Evolutionary conservation across 768 basidiomycete genomes (phyloP).

Genomic region (Podaxis mareebaensis): DNA sequence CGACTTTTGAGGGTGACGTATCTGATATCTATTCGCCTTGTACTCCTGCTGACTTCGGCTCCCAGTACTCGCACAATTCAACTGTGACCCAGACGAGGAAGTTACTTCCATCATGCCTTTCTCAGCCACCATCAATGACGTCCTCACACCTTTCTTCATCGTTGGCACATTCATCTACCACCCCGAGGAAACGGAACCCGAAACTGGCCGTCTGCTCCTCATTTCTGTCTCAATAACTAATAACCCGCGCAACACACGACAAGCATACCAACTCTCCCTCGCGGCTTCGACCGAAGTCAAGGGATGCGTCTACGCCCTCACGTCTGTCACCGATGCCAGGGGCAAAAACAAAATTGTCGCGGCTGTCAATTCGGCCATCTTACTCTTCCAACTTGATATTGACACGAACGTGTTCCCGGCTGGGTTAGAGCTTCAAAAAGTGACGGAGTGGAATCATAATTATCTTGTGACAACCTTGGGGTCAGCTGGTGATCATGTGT

Average conservation of each 20-base stretch:
- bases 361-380: slow-evolving; percentile 76
- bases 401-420: slow-evolving; percentile 30
- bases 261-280: slow-evolving; percentile 33
- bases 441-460: slow-evolving; percentile 77
- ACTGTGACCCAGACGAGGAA: slow-evolving; percentile 57
- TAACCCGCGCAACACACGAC: slow-evolving; percentile 24
- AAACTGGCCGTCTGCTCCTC: slow-evolving; percentile 61
- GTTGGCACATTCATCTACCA: slow-evolving; percentile 47
- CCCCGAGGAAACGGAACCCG: slow-evolving; percentile 48
- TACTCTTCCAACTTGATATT: slow-evolving; percentile 42
- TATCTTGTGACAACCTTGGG: slow-evolving; percentile 74
- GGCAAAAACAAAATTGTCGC: slow-evolving; percentile 44
- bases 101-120: slow-evolving; percentile 53
- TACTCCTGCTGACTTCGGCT: not conserved
- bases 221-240: slow-evolving; percentile 39
- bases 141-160: slow-evolving; percentile 44
- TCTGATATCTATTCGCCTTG: slow-evolving; percentile 10
- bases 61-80: slow-evolving; percentile 49
- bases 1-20: slow-evolving; percentile 58
- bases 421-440: slow-evolving; percentile 37
- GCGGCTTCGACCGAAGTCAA: slow-evolving; percentile 45
- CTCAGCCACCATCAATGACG: slow-evolving; percentile 29
- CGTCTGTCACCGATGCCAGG: slow-evolving; percentile 40
- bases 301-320: slow-evolving; percentile 74
- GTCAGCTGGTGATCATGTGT: slow-evolving; percentile 50